These are phyloP conservation scores for Pythium phragmiticola DNA, from an alignment of 352 stramenopile species.

Conservation along the genomic window DNA sequence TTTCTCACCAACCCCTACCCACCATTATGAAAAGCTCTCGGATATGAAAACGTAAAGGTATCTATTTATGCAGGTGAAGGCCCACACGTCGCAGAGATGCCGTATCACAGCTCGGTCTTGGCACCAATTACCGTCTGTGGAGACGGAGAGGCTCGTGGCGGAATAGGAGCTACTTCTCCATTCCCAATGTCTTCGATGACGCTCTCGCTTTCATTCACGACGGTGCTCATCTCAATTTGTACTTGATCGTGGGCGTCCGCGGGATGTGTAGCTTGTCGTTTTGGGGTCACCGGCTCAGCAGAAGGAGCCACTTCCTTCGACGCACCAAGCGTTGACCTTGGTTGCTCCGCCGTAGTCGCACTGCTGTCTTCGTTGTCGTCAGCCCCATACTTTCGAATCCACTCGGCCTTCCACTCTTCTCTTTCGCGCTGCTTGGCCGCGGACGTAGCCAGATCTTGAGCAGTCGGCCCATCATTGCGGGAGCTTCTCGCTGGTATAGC, in stretches of 20 bases:
- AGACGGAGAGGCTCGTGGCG: not conserved
- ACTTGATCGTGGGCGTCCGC: slow-evolving; percentile 23
- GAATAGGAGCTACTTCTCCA: not conserved
- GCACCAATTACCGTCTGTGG: not conserved
- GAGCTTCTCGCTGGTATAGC: slow-evolving; percentile 7
- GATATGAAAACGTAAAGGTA: slow-evolving; percentile 9
- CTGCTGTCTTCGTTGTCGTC: slow-evolving; percentile 28
- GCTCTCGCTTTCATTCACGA: slow-evolving; percentile 52
- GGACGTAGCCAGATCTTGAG: slow-evolving; percentile 16
- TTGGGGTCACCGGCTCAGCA: not conserved
- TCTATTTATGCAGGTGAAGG: slow-evolving; percentile 15
- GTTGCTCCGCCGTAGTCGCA: not conserved
- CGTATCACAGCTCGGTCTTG: slow-evolving; percentile 19
- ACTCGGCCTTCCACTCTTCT: slow-evolving; percentile 43
- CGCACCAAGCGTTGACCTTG: not conserved
- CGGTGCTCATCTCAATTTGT: slow-evolving; percentile 36
- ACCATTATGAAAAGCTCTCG: not conserved
- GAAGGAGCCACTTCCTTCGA: not conserved
- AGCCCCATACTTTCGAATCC: slow-evolving; percentile 36
- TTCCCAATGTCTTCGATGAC: slow-evolving; percentile 43
- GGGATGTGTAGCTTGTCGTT: slow-evolving; percentile 1
- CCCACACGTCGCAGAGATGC: slow-evolving; percentile 26
- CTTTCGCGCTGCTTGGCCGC: slow-evolving; percentile 34
- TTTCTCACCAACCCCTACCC: not conserved
- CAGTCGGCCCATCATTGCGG: slow-evolving; percentile 18